Conservation (phyloP, 1,284 basidiomycete species). For the Moesziomyces parantarcticus region DNA sequence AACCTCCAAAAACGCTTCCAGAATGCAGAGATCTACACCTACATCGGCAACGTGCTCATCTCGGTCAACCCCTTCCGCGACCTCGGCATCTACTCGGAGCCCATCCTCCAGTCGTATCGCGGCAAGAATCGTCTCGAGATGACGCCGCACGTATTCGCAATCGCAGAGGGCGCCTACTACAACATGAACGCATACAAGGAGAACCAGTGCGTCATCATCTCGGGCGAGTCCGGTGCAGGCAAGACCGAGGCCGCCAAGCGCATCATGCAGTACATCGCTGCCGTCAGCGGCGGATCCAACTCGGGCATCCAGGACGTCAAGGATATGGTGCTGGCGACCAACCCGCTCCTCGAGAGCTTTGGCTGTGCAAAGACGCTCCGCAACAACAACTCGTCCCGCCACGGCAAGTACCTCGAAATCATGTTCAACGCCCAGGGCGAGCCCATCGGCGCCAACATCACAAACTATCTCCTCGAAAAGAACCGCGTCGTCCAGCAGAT, state of each 20-base stretch:
- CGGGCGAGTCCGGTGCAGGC: slow-evolving; percentile 81
- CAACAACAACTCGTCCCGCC: slow-evolving; percentile 98
- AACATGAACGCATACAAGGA: slow-evolving; percentile 99
- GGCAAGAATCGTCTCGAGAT: slow-evolving; percentile 99
- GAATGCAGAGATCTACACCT: slow-evolving; percentile 97
- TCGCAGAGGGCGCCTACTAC: slow-evolving; percentile 97
- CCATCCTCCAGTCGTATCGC: slow-evolving; percentile 84
- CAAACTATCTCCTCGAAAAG: slow-evolving; percentile 98
- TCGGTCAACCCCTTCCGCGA: slow-evolving; percentile 98
- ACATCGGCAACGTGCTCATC: slow-evolving; percentile 96
- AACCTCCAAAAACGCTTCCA: slow-evolving; percentile 96
- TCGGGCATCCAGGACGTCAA: slow-evolving; percentile 89
- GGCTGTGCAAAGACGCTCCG: slow-evolving; percentile 98
- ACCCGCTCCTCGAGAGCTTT: slow-evolving; percentile 96
- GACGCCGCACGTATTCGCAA: slow-evolving; percentile 96
- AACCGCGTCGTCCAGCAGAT: slow-evolving; percentile 95
- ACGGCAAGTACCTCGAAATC: slow-evolving; percentile 99
- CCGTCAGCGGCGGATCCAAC: slow-evolving; percentile 83
- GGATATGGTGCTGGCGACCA: slow-evolving; percentile 99
- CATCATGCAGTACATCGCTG: slow-evolving; percentile 99
- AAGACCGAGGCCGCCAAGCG: slow-evolving; percentile 70
- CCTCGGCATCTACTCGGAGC: slow-evolving; percentile 88
- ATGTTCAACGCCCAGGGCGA: slow-evolving; percentile 95
- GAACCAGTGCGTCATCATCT: slow-evolving; percentile 99
- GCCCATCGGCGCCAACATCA: slow-evolving; percentile 96